Evolutionary conservation across 1,284 basidiomycete species (phyloP).

Genomic region (Coriolopsis trogii): DNA sequence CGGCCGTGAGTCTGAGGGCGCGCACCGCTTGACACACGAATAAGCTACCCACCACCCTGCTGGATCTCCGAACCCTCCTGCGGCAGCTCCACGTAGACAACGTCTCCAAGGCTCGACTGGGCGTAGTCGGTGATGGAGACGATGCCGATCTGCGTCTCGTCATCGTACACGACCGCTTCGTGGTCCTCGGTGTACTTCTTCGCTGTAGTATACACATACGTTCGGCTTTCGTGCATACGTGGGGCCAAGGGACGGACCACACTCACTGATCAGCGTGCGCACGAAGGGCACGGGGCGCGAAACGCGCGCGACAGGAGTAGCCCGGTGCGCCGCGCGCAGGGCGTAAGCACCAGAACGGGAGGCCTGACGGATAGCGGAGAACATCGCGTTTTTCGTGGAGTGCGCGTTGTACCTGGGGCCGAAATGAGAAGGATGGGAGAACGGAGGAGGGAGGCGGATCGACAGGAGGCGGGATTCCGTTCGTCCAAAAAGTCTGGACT

Average conservation of each 20-base stretch:
- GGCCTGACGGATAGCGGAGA: slow-evolving; percentile 34
- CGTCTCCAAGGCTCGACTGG: slow-evolving; percentile 91
- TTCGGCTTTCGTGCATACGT: background rate
- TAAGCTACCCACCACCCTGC: slow-evolving; percentile 71
- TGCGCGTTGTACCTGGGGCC: too few relatives aligned
- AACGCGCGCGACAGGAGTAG: slow-evolving; percentile 19
- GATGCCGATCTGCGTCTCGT: slow-evolving; percentile 78
- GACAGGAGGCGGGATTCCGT: slow-evolving; percentile 15
- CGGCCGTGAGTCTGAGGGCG: too few relatives aligned
- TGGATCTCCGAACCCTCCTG: slow-evolving; percentile 66
- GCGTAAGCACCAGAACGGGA: slow-evolving; percentile 30
- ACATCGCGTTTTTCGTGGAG: slow-evolving; percentile 25
- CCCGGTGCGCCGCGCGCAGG: slow-evolving; percentile 29
- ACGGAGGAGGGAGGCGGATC: background rate
- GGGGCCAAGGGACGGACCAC: background rate
- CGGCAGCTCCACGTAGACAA: slow-evolving; percentile 97
- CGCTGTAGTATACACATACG: slow-evolving; percentile 55
- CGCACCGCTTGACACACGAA: background rate
- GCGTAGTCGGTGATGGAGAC: slow-evolving; percentile 95
- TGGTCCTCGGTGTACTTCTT: slow-evolving; percentile 90
- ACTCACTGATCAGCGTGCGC: slow-evolving; percentile 44
- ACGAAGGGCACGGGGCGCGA: slow-evolving; percentile 27
- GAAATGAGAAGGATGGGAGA: background rate
- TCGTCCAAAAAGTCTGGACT: slow-evolving; percentile 16
- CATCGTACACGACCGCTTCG: slow-evolving; percentile 87